Percentiles rank a stretch among this genome's conserved stretches.
Evolutionary conservation across 257 asterid genomes (phyloP).

Genomic region (Thymus mandschuricus): DNA sequence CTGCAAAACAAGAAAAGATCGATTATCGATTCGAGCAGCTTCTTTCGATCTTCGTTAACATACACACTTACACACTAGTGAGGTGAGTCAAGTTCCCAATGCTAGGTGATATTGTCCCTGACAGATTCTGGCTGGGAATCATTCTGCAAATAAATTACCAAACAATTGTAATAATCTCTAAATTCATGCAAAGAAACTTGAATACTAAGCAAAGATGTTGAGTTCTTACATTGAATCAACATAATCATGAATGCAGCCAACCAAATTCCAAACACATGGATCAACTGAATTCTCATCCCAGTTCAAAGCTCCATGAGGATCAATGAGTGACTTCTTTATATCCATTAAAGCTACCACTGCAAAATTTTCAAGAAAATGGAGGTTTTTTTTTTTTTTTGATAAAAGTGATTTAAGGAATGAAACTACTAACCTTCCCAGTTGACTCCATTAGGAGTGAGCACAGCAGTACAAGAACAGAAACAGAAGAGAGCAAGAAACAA

Average conservation of each 20-base stretch:
- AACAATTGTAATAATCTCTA: background rate
- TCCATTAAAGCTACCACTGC: slow-evolving; percentile 88
- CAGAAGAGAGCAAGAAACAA: slow-evolving; percentile 41
- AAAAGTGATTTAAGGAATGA: background rate
- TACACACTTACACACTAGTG: slow-evolving; percentile 65
- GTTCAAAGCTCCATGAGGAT: slow-evolving; percentile 70
- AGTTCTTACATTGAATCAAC: slow-evolving; percentile 73
- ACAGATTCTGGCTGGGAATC: slow-evolving; percentile 80
- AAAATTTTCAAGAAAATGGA: background rate
- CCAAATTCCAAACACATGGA: slow-evolving; percentile 94
- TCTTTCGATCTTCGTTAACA: background rate
- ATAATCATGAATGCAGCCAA: slow-evolving; percentile 65
- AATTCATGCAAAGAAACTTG: background rate
- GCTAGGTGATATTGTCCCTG: slow-evolving; percentile 75
- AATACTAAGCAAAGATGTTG: background rate
- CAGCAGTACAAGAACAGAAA: slow-evolving; percentile 57
- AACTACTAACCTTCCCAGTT: slow-evolving; percentile 78
- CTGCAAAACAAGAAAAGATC: slow-evolving; percentile 38
- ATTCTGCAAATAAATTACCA: slow-evolving; percentile 54
- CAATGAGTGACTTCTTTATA: slow-evolving; percentile 61
- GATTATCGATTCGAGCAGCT: background rate
- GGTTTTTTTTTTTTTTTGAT: background rate
- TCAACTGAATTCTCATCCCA: slow-evolving; percentile 89
- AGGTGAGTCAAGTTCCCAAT: slow-evolving; percentile 81
- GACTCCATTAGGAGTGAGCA: slow-evolving; percentile 87